Percentiles rank a stretch among this genome's conserved stretches.
Conservation (phyloP, 306 rosid species). For the Vigna hirtella region DNA sequence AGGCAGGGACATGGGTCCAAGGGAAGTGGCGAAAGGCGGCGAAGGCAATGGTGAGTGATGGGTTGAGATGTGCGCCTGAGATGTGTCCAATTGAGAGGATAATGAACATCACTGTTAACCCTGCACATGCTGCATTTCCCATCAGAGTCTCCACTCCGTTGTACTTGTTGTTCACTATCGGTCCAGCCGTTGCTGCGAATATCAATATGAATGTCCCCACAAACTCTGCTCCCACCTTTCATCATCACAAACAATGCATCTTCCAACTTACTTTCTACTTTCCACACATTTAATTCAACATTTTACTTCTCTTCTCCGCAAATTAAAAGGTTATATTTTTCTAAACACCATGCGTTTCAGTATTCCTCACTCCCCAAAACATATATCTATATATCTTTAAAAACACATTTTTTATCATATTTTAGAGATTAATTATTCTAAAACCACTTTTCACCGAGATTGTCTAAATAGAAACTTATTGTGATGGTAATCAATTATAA, state of each 20-base stretch:
- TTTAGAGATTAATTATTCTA: too few relatives aligned
- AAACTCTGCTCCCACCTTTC: conserved; percentile 90
- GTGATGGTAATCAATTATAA: too few relatives aligned
- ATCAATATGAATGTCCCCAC: conserved; percentile 92
- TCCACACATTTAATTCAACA: too few relatives aligned
- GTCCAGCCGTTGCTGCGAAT: conserved; percentile 90
- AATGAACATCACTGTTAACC: conserved; percentile 82
- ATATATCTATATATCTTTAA: too few relatives aligned
- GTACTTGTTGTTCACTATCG: conserved; percentile 90
- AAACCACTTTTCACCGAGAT: too few relatives aligned
- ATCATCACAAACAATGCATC: background rate
- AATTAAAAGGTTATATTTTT: too few relatives aligned
- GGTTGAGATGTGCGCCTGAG: conserved; percentile 94
- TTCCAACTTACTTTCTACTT: too few relatives aligned
- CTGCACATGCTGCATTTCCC: conserved; percentile 89
- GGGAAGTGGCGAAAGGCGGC: conserved; percentile 87
- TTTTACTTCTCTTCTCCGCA: too few relatives aligned
- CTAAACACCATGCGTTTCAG: too few relatives aligned
- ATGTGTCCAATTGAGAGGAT: conserved; percentile 94
- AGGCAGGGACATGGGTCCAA: conserved; percentile 87
- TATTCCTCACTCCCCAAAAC: too few relatives aligned
- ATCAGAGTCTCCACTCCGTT: conserved; percentile 66
- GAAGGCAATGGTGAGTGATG: conserved; percentile 90
- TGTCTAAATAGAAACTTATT: too few relatives aligned
- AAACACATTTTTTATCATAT: too few relatives aligned